phyloP scores from a whole-genome alignment of 805 yeast genomes.

The Wickerhamomyces silvicola region DNA sequence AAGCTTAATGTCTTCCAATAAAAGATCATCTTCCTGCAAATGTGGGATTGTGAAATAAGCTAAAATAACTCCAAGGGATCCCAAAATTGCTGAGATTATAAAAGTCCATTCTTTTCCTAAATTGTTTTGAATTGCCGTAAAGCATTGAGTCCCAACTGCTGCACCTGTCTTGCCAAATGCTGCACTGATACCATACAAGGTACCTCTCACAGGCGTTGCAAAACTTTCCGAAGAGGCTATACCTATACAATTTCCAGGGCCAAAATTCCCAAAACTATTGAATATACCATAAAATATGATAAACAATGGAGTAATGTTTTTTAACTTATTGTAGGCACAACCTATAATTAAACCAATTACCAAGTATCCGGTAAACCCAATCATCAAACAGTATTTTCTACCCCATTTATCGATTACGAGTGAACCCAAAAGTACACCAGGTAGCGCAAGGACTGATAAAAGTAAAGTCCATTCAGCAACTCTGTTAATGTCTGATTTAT shows the following conservation, averaged over 20 bases:
- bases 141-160: constrained; percentile 70
- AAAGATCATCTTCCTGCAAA: constrained; percentile 60
- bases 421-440: constrained; percentile 72
- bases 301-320: constrained; percentile 54
- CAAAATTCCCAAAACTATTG: constrained; percentile 65
- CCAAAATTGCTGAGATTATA: constrained; percentile 71
- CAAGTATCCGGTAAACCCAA: constrained; percentile 66
- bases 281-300: constrained; percentile 68
- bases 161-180: constrained; percentile 83
- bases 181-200: constrained; percentile 68
- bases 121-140: constrained; percentile 58
- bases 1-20: constrained; percentile 57
- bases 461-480: constrained; percentile 72
- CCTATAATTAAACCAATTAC: constrained; percentile 70
- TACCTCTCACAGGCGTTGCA: constrained; percentile 75
- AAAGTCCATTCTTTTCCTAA: constrained; percentile 72
- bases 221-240: constrained; percentile 58
- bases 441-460: constrained; percentile 58
- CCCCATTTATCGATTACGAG: constrained; percentile 57
- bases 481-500: constrained; percentile 36
- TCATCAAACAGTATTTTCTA: constrained; percentile 62
- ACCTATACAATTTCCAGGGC: constrained; percentile 77
- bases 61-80: constrained; percentile 54
- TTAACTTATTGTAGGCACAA: constrained; percentile 49
- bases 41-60: constrained; percentile 64